Percentiles rank a stretch among this genome's conserved stretches.
Evolutionary conservation across 129 eudicot genomes (phyloP).

Genomic region (Cynara cardunculus): DNA sequence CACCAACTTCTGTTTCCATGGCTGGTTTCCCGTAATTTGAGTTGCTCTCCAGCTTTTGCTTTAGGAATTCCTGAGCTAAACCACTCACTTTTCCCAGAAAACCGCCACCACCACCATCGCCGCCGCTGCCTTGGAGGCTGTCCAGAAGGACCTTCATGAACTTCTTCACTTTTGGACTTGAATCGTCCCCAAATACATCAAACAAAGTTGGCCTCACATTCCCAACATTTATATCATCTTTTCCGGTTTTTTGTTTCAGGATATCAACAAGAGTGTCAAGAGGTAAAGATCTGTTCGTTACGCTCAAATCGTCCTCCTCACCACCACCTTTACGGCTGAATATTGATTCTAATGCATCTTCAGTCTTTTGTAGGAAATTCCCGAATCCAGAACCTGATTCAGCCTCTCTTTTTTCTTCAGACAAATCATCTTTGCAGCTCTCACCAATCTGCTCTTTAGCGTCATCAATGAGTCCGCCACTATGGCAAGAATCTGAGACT

Average conservation of each 20-base stretch:
- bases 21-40: slow-evolving; percentile 46
- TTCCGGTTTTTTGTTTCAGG: slow-evolving; percentile 79
- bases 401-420: neutral
- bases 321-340: slow-evolving; percentile 24
- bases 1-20: slow-evolving; percentile 37
- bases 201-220: slow-evolving; percentile 64
- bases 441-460: slow-evolving; percentile 87
- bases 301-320: slow-evolving; percentile 5
- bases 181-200: slow-evolving; percentile 59
- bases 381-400: slow-evolving; percentile 46
- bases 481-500: slow-evolving; percentile 88
- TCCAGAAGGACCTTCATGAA: slow-evolving; percentile 70
- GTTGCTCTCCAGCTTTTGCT: slow-evolving; percentile 54
- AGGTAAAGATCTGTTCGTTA: slow-evolving; percentile 60
- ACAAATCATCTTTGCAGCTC: slow-evolving; percentile 17
- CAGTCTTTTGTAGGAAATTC: slow-evolving; percentile 47
- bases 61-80: slow-evolving; percentile 62
- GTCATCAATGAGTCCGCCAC: slow-evolving; percentile 89
- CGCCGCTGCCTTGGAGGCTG: slow-evolving; percentile 37
- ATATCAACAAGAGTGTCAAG: slow-evolving; percentile 67
- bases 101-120: slow-evolving; percentile 38
- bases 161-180: slow-evolving; percentile 45
- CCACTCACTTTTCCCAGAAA: slow-evolving; percentile 58
- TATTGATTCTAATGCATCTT: slow-evolving; percentile 52
- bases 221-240: slow-evolving; percentile 41